These are phyloP conservation scores for Bathelium albidoporum DNA, from an alignment of 495 filamentous ascomycete genomes.

Conservation along the genomic window DNA sequence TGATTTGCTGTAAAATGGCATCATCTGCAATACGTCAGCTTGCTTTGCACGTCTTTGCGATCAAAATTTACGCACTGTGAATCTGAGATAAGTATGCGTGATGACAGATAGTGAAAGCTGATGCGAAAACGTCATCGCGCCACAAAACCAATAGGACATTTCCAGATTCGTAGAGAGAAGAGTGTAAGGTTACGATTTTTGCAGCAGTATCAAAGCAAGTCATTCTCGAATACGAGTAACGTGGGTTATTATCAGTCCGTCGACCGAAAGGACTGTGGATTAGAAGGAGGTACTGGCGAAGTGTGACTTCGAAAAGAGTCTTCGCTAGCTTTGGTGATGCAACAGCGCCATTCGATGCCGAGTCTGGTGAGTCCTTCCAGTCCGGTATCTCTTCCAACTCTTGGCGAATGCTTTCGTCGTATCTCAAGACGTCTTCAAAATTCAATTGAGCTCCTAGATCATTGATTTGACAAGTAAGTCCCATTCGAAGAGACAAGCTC, in stretches of 20 bases:
- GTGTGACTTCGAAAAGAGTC: constrained; percentile 12
- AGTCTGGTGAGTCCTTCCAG: constrained; percentile 8
- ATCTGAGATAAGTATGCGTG: background rate
- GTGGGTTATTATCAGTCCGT: constrained; percentile 10
- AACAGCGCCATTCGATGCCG: background rate
- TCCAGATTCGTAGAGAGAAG: constrained; percentile 6
- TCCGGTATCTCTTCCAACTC: constrained; percentile 13
- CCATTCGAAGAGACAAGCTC: constrained; percentile 12
- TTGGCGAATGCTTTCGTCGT: constrained; percentile 16
- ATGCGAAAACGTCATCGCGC: constrained; percentile 13
- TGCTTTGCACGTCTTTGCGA: background rate
- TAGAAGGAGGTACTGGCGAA: constrained; percentile 19
- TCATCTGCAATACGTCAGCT: background rate
- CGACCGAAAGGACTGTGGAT: constrained; percentile 17
- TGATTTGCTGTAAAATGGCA: background rate
- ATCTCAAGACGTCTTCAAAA: constrained; percentile 19
- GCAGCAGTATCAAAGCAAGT: constrained; percentile 13
- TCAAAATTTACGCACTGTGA: background rate
- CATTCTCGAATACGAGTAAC: constrained; percentile 14
- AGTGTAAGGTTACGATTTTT: constrained; percentile 12
- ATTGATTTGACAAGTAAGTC: constrained; percentile 16
- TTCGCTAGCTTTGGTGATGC: background rate
- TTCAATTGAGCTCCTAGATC: constrained; percentile 14
- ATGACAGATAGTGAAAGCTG: constrained; percentile 19
- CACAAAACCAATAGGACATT: constrained; percentile 9